Percentiles rank a stretch among this genome's conserved stretches.
phyloP scores from a whole-genome alignment of 2,329 filamentous ascomycete genomes.

The Bipolaris oryzae region DNA sequence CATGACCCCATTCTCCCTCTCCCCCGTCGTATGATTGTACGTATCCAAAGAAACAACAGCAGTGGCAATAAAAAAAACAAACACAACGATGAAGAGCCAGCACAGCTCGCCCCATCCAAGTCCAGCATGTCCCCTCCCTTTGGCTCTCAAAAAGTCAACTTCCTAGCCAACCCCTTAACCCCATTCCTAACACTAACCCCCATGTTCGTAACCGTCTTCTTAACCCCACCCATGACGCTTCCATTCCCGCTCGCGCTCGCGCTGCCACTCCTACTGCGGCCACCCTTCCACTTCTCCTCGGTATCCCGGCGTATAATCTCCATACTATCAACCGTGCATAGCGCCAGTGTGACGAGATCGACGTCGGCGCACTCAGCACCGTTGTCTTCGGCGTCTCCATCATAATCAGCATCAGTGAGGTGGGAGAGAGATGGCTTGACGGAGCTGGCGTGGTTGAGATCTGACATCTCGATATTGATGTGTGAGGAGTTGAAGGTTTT shows the following conservation, averaged over 20 bases:
- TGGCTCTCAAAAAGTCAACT: neutral
- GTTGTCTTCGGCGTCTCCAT: neutral
- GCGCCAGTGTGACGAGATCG: neutral
- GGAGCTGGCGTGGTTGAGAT: neutral
- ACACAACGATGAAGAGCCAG: neutral
- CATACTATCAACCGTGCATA: neutral
- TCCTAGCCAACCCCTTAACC: neutral
- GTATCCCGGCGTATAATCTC: neutral
- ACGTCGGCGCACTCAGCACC: neutral
- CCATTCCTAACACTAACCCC: neutral
- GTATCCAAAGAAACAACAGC: neutral
- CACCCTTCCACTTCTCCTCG: neutral
- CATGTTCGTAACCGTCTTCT: neutral
- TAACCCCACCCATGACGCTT: neutral
- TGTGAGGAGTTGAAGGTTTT: no score
- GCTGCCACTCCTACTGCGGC: neutral
- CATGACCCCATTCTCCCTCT: no score
- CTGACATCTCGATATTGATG: no score
- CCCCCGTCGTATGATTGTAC: no score
- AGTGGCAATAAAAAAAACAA: neutral
- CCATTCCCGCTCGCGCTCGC: neutral
- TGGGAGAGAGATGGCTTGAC: neutral
- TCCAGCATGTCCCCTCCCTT: no score
- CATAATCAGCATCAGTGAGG: neutral
- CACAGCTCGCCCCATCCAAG: neutral